Evolutionary conservation across 169 alveolate genomes (phyloP), one percentile per base, ranked within the genome.

Genomic region (Cryptosporidium muris): DNA sequence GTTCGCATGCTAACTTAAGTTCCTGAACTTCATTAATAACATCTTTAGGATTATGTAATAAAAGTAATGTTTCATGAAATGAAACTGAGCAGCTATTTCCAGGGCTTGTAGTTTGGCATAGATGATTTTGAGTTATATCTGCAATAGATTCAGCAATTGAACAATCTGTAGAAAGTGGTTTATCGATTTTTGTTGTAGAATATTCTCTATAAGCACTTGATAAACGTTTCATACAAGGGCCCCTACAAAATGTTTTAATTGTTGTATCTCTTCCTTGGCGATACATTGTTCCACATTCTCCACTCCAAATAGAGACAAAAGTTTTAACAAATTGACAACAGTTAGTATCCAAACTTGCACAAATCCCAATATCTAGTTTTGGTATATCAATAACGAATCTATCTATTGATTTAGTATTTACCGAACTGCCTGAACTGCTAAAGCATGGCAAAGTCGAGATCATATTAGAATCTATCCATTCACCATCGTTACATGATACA

Each of bases 201-300:
- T 58, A 74, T 14, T 42, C 36, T 3, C 14, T 37, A 2, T 43
- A 48, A 48, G 63, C 42, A 9, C 14, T 60, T 8, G 37, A 58
- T 7, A 74, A 51, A 25, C 9, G 43, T 45, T n/a, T 58, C 85
- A 74, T 74, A 34, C 85, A 74, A 45, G 42, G 54, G 8, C 85
- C 85, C 49, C 60, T 74, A 47, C 85, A 74, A 60, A 74, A 74
- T 11, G 85, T 74, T 8, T 74, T 74, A 25, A 74, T 74, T 1
- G 51, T 74, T 14, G 85, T 74, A 43, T 74, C 85, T 43, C 85
- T 74, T 40, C 85, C 85, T 37, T 74, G 85, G 54, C 74, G 54
- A 53, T 74, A 74, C 85, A 74, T 74, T 2, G 62, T 62, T 16
- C 85, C 85, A 60, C 85, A 74, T 9, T 74, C 85, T 16, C 85